Base-by-base conservation (phyloP, 2,329 filamentous ascomycete genomes). In the Ascomycota sp. region DNA sequence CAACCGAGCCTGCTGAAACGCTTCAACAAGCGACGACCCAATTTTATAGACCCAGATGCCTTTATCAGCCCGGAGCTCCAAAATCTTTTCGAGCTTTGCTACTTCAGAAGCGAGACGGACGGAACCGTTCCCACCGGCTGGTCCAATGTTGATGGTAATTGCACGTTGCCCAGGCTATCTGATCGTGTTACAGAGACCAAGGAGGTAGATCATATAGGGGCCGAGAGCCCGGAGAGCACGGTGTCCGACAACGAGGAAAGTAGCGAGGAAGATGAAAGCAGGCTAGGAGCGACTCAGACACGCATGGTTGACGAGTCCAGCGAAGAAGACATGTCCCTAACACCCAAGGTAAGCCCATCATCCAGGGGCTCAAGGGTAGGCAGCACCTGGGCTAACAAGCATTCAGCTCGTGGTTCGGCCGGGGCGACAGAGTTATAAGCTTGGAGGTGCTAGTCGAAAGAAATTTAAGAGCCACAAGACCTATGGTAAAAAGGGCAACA, bases 61-160 rank as follows among this genome's bases (percentile, higher is more conserved):
- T 73, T 69, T 40, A 66, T 95, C 21, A 65, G 69, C 1, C 57
- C 67, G 1, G 55, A 61, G 13, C 59, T 79, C 29, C 76, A 73
- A 46, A 74, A 71, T 37, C 57, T 93, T 11, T 95, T 95, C 47
- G 70, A 78, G 10, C 56, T 92, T 41, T 72, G 72, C 47, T 77
- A 78, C 45, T 71, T 76, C 39, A 51, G 57, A 16, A 65, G 66
- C 35, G 39, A 42, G 7, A 53, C 55, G 2, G 64, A 64, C 16
- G 66, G 72, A 21, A 53, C 63, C 13, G 59, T 91, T 9, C 76
- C 79, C 0, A 74, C 70, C 4, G 80, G 78, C 1, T 84, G 74
- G 67, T 67, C 67, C 16, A 57, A 56, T 2, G 54, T 78, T 2
- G 65, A 72, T 11, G 65, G 73, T 12, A 62, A 61, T 25, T 69